A percentile compares a stretch with the other conserved stretches of the same genome.
phyloP scores from a whole-genome alignment of 805 yeast species.

The Blastobotrys chiropterorum region DNA sequence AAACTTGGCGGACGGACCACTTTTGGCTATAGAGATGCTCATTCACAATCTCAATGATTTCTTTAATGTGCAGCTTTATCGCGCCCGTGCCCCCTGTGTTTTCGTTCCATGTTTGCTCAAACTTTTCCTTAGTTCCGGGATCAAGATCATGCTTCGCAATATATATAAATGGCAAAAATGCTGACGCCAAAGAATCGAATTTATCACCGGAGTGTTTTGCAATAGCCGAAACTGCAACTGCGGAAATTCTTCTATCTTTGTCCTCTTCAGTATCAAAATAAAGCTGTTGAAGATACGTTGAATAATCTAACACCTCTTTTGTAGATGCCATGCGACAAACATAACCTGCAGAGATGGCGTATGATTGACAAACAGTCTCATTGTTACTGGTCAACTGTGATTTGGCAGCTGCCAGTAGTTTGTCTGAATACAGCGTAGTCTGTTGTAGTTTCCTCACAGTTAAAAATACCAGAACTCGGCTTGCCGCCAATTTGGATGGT shows the following conservation, averaged over 20 bases:
- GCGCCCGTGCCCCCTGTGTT: constrained; percentile 71
- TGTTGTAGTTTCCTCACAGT: constrained; percentile 48
- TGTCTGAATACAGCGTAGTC: constrained; percentile 50
- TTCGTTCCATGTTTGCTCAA: constrained; percentile 70
- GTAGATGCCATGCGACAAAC: constrained; percentile 56
- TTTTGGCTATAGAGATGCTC: constrained; percentile 49
- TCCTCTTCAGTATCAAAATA: constrained; percentile 56
- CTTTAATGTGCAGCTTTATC: constrained; percentile 59
- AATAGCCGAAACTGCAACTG: constrained; percentile 57
- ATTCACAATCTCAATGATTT: constrained; percentile 52
- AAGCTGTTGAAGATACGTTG: constrained; percentile 41
- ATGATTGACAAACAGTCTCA: constrained; percentile 65
- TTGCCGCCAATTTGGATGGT: constrained; percentile 85
- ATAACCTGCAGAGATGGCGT: constrained; percentile 76
- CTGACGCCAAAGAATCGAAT: constrained; percentile 54
- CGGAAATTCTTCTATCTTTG: constrained; percentile 45
- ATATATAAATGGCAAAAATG: constrained; percentile 72
- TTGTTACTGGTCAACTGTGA: constrained; percentile 64
- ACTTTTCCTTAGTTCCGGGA: constrained; percentile 40
- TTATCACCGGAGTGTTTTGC: constrained; percentile 62
- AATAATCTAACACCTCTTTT: constrained; percentile 48
- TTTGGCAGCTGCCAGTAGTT: constrained; percentile 51
- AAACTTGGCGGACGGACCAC: constrained; percentile 59
- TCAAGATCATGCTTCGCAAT: constrained; percentile 66
- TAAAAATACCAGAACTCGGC: constrained; percentile 62